Evolutionary conservation across 208 protist species (phyloP).

Genomic region (Hexamita inflata): DNA sequence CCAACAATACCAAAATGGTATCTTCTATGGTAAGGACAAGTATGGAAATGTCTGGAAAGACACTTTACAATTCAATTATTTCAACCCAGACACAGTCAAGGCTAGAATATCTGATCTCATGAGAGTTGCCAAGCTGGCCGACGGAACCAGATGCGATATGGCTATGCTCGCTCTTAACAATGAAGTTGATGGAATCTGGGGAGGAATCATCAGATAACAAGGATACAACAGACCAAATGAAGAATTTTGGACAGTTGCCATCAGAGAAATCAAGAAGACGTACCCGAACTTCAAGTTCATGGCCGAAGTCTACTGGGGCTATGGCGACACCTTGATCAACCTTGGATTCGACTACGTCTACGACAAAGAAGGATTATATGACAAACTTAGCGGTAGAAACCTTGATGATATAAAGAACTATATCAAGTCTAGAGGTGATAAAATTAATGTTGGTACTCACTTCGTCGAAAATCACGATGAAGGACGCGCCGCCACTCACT

Average conservation of each 20-base stretch:
- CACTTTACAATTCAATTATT: conserved; percentile 56
- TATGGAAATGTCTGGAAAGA: conserved; percentile 42
- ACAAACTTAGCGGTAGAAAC: no score
- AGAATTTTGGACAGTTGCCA: conserved; percentile 53
- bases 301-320: conserved; percentile 49
- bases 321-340: conserved; percentile 35
- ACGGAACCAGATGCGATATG: conserved; percentile 59
- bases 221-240: no score
- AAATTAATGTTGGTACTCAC: conserved; percentile 8
- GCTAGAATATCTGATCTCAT: conserved; percentile 7
- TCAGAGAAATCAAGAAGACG: conserved; percentile 41
- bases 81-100: conserved; percentile 29
- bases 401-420: no score
- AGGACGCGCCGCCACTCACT: background rate
- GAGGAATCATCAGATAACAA: conserved; percentile 18
- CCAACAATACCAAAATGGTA: conserved; percentile 45
- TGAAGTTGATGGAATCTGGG: conserved; percentile 48
- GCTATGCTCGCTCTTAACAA: conserved; percentile 54
- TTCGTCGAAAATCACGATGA: conserved; percentile 47
- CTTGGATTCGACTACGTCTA: conserved; percentile 58
- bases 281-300: conserved; percentile 53
- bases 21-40: conserved; percentile 49
- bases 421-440: background rate
- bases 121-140: conserved; percentile 42
- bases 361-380: no score